Conservation (phyloP, 2,329 filamentous ascomycete species). For the Hypoxylon sp. region DNA sequence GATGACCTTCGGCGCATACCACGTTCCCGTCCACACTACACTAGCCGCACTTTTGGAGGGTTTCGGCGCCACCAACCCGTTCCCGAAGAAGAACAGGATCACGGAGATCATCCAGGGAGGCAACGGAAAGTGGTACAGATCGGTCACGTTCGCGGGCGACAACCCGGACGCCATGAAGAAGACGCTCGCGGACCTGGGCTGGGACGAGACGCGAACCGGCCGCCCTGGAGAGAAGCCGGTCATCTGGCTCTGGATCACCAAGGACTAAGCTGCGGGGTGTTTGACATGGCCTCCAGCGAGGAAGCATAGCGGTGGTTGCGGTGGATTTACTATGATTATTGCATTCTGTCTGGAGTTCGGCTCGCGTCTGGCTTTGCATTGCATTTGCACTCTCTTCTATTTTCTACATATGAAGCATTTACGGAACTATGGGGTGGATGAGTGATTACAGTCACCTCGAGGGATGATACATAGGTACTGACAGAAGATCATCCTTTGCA, state of each 20-base stretch:
- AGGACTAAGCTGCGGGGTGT: slow-evolving; percentile 53
- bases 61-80: slow-evolving; percentile 66
- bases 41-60: slow-evolving; percentile 68
- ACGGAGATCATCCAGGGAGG: slow-evolving; percentile 67
- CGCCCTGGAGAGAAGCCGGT: slow-evolving; percentile 62
- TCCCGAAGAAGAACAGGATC: slow-evolving; percentile 65
- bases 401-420: not conserved
- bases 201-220: slow-evolving; percentile 65
- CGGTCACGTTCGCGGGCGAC: slow-evolving; percentile 63
- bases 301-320: not conserved
- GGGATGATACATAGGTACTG: slow-evolving; percentile 1
- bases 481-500: not conserved
- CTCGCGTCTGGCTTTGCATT: not conserved
- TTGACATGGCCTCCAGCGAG: not conserved
- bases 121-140: slow-evolving; percentile 70
- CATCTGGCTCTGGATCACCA: slow-evolving; percentile 71
- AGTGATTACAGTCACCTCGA: not conserved
- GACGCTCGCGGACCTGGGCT: slow-evolving; percentile 68
- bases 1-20: slow-evolving; percentile 61
- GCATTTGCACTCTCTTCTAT: not conserved
- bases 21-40: slow-evolving; percentile 65
- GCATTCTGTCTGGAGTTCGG: not conserved
- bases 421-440: not conserved
- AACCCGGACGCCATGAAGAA: slow-evolving; percentile 61
- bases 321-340: no score